Base-by-base conservation (phyloP, 371 early-diverging fungal species). In the Apophysomyces ossiformis region DNA sequence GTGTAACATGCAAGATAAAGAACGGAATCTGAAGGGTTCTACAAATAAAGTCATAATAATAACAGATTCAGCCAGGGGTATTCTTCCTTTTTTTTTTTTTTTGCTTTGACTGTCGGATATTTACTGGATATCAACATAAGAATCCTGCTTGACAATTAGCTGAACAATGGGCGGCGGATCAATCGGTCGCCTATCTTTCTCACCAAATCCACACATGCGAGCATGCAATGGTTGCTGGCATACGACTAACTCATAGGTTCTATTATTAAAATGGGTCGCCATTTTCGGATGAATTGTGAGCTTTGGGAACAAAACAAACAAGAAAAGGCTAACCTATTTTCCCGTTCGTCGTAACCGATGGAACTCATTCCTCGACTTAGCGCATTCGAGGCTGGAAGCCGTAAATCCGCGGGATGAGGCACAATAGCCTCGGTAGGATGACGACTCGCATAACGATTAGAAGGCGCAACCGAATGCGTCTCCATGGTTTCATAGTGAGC, bases 141-240 rank as follows among this genome's bases (percentile, higher is more conserved):
- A 11, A 60, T 63, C 76, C 46, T 86, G 81, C 37, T 75, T 77
- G 2, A 88, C 75, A 38, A 86, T 69, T 7, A 90, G 63, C 50
- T 88, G 86, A 4, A 87, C 85, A 65, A 90, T 86, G 7, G 89
- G 89, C 6, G 89, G 88, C 16, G 91, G 91, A 68, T 89, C 89
- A 44, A 90, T 82, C 0, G 89, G 89, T 26, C 90, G 80, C 67
- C 90, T 76, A 67, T 88, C 90, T 65, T 92, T 94, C 58, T 93
- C 93, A 4, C 92, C 92, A 81, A 90, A 91, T 15, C 93, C 95
- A 74, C 93, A 92, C 90, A 91, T 92, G 4, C 93, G 80, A 6
- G 92, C 91, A 71, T 91, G 92, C 65, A 89, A 80, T 1, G 95
- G 95, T 58, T 94, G 91, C 63, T 94, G 95, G 21, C 83, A 84